phyloP scores from a whole-genome alignment of 345 rosid genomes.

The Gossypium bickii region DNA sequence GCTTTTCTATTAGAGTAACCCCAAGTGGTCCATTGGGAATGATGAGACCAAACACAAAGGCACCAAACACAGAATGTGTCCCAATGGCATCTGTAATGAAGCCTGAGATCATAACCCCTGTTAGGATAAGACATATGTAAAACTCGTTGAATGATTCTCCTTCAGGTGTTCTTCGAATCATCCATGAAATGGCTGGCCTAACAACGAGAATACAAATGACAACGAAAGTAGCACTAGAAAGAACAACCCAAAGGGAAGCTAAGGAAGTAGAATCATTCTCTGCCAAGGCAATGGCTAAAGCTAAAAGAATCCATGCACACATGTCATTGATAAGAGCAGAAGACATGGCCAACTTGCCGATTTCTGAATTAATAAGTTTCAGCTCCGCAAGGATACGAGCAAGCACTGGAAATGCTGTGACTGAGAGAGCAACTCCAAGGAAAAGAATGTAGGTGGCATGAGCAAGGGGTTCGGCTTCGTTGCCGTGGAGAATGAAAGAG shows the following conservation, averaged over 20 bases:
- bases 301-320: conserved; percentile 82
- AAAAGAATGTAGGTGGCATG: conserved; percentile 64
- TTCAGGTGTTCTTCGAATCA: conserved; percentile 75
- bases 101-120: conserved; percentile 91
- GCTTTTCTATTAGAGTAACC: conserved; percentile 79
- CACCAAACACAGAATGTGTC: conserved; percentile 92
- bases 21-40: conserved; percentile 93
- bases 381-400: conserved; percentile 89
- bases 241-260: conserved; percentile 70
- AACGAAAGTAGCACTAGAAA: conserved; percentile 48
- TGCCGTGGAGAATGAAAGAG: conserved; percentile 38
- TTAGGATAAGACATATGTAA: conserved; percentile 73
- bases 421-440: conserved; percentile 87
- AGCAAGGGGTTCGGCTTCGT: not conserved
- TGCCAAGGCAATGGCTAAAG: conserved; percentile 73
- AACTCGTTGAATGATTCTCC: conserved; percentile 83
- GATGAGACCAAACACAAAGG: conserved; percentile 82
- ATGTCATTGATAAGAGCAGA: conserved; percentile 87
- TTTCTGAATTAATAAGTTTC: conserved; percentile 77
- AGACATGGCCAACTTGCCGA: conserved; percentile 89
- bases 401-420: conserved; percentile 91
- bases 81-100: conserved; percentile 92
- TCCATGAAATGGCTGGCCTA: conserved; percentile 68
- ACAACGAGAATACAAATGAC: conserved; percentile 49
- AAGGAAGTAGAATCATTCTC: conserved; percentile 52